A percentile compares a stretch with the other conserved stretches of the same genome.
Evolutionary conservation across 176 grass and related monocot genomes (phyloP).

Genomic region (Tillandsia fasciculata): DNA sequence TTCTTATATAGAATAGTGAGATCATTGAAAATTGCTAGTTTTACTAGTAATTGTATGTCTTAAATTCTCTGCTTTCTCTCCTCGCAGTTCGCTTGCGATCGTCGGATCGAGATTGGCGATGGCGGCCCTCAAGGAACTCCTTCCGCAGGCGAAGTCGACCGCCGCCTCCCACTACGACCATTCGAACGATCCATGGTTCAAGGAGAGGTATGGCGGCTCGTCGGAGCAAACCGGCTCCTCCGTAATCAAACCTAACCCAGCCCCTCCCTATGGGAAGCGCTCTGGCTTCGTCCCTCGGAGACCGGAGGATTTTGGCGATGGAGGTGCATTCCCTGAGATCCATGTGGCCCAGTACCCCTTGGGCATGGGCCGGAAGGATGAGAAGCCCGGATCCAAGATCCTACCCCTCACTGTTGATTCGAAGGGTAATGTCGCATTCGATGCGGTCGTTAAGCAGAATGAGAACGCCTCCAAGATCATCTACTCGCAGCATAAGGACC

Average conservation of each 20-base stretch:
- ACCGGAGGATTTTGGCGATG: conserved; percentile 13
- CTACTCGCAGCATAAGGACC: conserved; percentile 87
- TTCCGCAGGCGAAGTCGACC: conserved; percentile 11
- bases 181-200: conserved; percentile 17
- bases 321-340: conserved; percentile 80
- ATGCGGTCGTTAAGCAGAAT: conserved; percentile 91
- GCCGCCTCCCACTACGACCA: conserved; percentile 7
- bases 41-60: too few relatives aligned
- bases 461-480: conserved; percentile 89
- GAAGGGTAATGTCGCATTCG: conserved; percentile 73
- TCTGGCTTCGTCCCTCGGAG: conserved; percentile 59
- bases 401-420: conserved; percentile 84
- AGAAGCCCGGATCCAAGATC: conserved; percentile 76
- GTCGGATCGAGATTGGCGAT: background rate
- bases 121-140: conserved; percentile 13
- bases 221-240: conserved; percentile 15
- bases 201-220: conserved; percentile 14
- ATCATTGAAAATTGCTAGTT: too few relatives aligned
- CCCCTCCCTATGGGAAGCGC: conserved; percentile 43
- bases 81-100: background rate
- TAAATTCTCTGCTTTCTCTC: background rate
- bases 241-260: conserved; percentile 17
- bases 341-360: conserved; percentile 84
- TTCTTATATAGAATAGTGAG: too few relatives aligned
- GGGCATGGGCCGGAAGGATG: conserved; percentile 84